Conservation (phyloP, 805 yeast species). For the Tetrapisispora namnaoensis region DNA sequence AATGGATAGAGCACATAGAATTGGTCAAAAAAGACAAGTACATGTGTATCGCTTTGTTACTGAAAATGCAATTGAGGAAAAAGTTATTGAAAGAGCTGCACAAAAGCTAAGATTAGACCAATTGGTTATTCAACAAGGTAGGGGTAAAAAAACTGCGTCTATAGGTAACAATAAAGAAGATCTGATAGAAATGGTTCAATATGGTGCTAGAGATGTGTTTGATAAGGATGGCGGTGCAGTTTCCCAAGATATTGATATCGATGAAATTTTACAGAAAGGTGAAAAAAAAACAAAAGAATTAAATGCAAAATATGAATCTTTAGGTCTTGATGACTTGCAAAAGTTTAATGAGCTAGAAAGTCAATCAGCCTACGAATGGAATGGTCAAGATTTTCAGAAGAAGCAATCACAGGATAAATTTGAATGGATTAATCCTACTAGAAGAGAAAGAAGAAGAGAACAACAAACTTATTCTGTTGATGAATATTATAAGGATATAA, state of each 20-base stretch:
- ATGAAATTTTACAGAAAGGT: conserved; percentile 69
- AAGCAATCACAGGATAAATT: conserved; percentile 30
- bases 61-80: conserved; percentile 92
- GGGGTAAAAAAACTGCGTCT: conserved; percentile 34
- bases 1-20: conserved; percentile 96
- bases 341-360: conserved; percentile 67
- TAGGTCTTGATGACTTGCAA: conserved; percentile 90
- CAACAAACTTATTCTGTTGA: conserved; percentile 73
- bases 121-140: conserved; percentile 89
- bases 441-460: conserved; percentile 52
- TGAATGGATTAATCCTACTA: conserved; percentile 63
- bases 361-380: conserved; percentile 92
- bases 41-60: conserved; percentile 87
- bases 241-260: conserved; percentile 56
- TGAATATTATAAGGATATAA: conserved; percentile 63
- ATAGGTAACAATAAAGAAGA: conserved; percentile 60
- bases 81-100: conserved; percentile 91
- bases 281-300: conserved; percentile 70
- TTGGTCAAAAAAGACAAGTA: conserved; percentile 95
- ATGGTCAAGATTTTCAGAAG: conserved; percentile 60
- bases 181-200: conserved; percentile 89
- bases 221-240: conserved; percentile 35
- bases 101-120: conserved; percentile 89
- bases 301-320: conserved; percentile 70
- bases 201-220: conserved; percentile 86